phyloP scores from a whole-genome alignment of 345 rosid genomes.

The Laguncularia racemosa region DNA sequence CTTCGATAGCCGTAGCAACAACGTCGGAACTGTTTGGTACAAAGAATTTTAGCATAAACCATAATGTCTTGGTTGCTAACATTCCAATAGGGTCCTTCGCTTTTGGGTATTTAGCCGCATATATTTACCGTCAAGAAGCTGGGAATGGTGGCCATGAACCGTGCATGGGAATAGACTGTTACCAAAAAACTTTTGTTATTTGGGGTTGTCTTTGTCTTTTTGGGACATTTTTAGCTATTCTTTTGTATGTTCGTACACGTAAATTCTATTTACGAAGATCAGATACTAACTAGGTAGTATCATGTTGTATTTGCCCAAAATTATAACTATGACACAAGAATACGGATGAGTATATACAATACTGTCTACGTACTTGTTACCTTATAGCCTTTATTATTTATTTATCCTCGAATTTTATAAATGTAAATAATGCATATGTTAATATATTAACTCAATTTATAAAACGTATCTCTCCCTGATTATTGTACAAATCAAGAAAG shows the following conservation, averaged over 20 bases:
- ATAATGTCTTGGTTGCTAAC: slow-evolving; percentile 63
- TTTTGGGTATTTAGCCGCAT: slow-evolving; percentile 68
- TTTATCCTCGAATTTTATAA: too few species aligned
- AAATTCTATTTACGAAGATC: slow-evolving; percentile 23
- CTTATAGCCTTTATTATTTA: too few species aligned
- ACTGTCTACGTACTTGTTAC: too few species aligned
- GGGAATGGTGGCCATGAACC: slow-evolving; percentile 20
- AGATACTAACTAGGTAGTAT: too few species aligned
- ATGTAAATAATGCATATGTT: too few species aligned
- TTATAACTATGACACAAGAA: too few species aligned
- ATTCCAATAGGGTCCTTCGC: slow-evolving; percentile 79
- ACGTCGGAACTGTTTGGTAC: slow-evolving; percentile 78
- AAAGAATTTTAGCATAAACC: slow-evolving; percentile 69
- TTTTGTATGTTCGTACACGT: slow-evolving; percentile 45
- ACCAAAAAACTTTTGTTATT: slow-evolving; percentile 44
- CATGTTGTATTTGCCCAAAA: too few species aligned
- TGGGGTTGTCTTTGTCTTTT: slow-evolving; percentile 63
- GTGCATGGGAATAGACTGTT: slow-evolving; percentile 69
- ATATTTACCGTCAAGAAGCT: slow-evolving; percentile 35
- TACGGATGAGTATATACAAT: too few species aligned
- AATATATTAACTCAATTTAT: too few species aligned
- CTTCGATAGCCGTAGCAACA: slow-evolving; percentile 56
- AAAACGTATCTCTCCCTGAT: too few species aligned
- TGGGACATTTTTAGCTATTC: slow-evolving; percentile 44
- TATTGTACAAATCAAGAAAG: too few species aligned